These are phyloP conservation scores for Lichtheimia hyalospora DNA, from an alignment of 371 early-diverging fungal species.

Conservation along the genomic window DNA sequence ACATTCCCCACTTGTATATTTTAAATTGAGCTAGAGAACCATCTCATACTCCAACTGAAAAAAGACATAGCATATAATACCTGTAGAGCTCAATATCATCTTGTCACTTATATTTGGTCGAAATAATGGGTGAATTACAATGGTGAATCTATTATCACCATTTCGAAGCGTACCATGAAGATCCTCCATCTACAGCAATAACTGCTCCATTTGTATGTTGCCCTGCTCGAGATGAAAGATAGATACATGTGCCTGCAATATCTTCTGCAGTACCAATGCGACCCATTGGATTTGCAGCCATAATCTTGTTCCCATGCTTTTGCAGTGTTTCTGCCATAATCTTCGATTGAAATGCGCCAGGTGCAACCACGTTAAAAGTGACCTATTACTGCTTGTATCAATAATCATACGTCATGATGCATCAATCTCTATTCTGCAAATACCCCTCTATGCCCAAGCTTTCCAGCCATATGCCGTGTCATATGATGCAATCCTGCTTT, in stretches of 20 bases:
- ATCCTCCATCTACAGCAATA: constrained; percentile 84
- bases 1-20: no score
- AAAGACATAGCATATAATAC: no score
- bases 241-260: constrained; percentile 82
- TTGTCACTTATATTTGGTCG: no score
- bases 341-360: constrained; percentile 82
- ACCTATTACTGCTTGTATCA: no score
- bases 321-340: constrained; percentile 82
- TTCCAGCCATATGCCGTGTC: constrained; percentile 65
- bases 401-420: no score
- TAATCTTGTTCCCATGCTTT: constrained; percentile 52
- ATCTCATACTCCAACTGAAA: no score
- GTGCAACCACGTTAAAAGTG: constrained; percentile 78
- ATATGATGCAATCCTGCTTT: constrained; percentile 80
- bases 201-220: constrained; percentile 81
- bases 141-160: no score
- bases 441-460: constrained; percentile 59
- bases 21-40: no score
- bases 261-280: constrained; percentile 82
- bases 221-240: constrained; percentile 74
- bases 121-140: no score
- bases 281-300: constrained; percentile 57
- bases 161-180: constrained; percentile 19
- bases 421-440: constrained; percentile 27
- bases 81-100: no score